A percentile compares a stretch with the other conserved stretches of the same genome.
phyloP scores from a whole-genome alignment of 495 filamentous ascomycete species.

The Penicillium goetzii region DNA sequence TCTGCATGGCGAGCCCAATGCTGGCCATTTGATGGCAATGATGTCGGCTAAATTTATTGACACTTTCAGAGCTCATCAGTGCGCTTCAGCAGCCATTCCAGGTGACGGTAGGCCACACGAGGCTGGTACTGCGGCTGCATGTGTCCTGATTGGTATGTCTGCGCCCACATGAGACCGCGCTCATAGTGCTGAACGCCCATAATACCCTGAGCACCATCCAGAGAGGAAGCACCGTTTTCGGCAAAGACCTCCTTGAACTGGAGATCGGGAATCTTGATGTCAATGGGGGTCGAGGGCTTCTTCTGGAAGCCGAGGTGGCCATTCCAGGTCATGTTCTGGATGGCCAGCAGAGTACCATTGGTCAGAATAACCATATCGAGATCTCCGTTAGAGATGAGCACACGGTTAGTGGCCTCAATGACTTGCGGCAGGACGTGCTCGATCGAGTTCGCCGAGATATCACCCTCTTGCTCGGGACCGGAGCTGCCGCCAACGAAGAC shows the following conservation, averaged over 20 bases:
- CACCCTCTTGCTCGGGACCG: constrained; percentile 44
- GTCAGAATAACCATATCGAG: constrained; percentile 64
- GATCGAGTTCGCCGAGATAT: constrained; percentile 47
- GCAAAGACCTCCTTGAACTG: constrained; percentile 37
- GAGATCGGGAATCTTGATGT: constrained; percentile 43
- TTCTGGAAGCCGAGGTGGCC: constrained; percentile 62
- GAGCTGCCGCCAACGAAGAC: constrained; percentile 50
- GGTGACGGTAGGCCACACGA: constrained; percentile 64
- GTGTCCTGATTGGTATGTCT: constrained; percentile 62
- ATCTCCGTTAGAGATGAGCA: constrained; percentile 61
- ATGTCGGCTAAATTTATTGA: not conserved
- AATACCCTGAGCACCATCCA: constrained; percentile 53
- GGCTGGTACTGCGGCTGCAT: constrained; percentile 73
- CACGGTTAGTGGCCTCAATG: constrained; percentile 63
- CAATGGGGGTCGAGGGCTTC: constrained; percentile 42
- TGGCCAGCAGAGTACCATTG: constrained; percentile 63
- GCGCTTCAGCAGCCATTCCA: constrained; percentile 69
- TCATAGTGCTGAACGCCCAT: constrained; percentile 69
- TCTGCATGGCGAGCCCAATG: not conserved
- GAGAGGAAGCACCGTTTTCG: constrained; percentile 31
- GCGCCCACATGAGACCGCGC: constrained; percentile 71
- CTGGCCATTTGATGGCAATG: not conserved
- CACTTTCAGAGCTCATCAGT: constrained; percentile 42
- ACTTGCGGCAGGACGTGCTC: constrained; percentile 60
- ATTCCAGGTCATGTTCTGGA: constrained; percentile 74